Evolutionary conservation across 1,139 yeast species (phyloP), one percentile per base, ranked within the genome.

Genomic region (Saccharomycopsis crataegensis): DNA sequence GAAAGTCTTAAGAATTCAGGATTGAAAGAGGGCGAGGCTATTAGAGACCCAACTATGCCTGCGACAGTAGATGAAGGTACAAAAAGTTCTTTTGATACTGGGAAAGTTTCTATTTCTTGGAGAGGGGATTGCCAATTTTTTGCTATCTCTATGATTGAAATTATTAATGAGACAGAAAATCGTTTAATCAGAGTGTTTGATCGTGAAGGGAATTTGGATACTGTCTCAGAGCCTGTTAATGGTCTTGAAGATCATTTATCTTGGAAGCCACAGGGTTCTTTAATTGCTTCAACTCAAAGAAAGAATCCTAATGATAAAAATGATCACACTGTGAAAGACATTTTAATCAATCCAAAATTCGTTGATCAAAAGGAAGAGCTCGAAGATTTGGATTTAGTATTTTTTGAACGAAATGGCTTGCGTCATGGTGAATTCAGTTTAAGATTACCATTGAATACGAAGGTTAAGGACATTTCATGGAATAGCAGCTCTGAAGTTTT

Each of bases 1-100:
- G 68, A 66, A 28, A 63, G 72, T 54, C 73, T 85, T 60, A 79
- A 77, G 62, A 83, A 83, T 59, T 83, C 90, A 1, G 93, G 91
- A 12, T 68, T 83, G 56, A 87, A 77, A 56, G 77, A 79, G 56
- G 86, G 82, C 45, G 65, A 70, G 41, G 73, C 76, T 43, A 72
- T 86, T 61, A 79, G 93, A 64, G 99, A 94, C 67, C 99, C 99
- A n/a, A 94, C 99, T 0, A 86, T 93, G 67, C 84, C 84, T 0
- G 79, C 82, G 45, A 79, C 77, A 61, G 78, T 83, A 6, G 95
- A 91, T 65, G 69, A 73, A 37, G 98, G 98, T 48, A 72, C 73
- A 1, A 62, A 76, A 4, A 82, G 91, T 1, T 61, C 65, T 0
- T 78, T 77, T 64, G 91, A 84, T 63, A 65, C 69, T 22, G 66